Evolutionary conservation across 2,329 filamentous ascomycete species (phyloP).

Genomic region (Penicillium oxalicum): DNA sequence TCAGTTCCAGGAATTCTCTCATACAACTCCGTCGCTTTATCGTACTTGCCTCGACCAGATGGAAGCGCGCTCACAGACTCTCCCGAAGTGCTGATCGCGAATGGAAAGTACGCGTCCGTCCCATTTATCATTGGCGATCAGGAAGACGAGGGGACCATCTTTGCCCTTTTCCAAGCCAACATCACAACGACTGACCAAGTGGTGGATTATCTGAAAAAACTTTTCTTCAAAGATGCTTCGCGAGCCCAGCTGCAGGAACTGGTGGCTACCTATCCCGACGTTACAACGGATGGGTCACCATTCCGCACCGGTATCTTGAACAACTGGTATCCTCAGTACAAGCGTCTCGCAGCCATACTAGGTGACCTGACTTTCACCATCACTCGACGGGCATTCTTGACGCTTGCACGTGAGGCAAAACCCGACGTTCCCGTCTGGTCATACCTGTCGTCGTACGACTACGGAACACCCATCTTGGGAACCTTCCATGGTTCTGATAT

Average conservation of each 20-base stretch:
- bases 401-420: constrained; percentile 40
- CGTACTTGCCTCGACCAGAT: constrained; percentile 70
- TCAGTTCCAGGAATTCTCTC: constrained; percentile 63
- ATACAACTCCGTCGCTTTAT: constrained; percentile 63
- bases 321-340: constrained; percentile 69
- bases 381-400: constrained; percentile 60
- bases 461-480: constrained; percentile 65
- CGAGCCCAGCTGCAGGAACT: constrained; percentile 49
- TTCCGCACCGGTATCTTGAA: constrained; percentile 65
- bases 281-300: constrained; percentile 57
- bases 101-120: constrained; percentile 53
- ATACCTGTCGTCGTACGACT: constrained; percentile 67
- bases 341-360: constrained; percentile 67
- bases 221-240: constrained; percentile 57
- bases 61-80: constrained; percentile 56
- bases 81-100: constrained; percentile 52
- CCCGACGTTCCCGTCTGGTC: constrained; percentile 64
- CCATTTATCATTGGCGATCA: constrained; percentile 67
- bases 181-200: constrained; percentile 57
- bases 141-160: constrained; percentile 74
- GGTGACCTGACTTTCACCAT: constrained; percentile 73
- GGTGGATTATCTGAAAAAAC: constrained; percentile 53
- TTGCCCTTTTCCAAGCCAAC: constrained; percentile 64
- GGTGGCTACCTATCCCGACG: constrained; percentile 58
- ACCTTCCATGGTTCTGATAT: constrained; percentile 70